Evolutionary conservation across 2,329 filamentous ascomycete species (phyloP).

Genomic region (Aspergillus fumigatiaffinis): DNA sequence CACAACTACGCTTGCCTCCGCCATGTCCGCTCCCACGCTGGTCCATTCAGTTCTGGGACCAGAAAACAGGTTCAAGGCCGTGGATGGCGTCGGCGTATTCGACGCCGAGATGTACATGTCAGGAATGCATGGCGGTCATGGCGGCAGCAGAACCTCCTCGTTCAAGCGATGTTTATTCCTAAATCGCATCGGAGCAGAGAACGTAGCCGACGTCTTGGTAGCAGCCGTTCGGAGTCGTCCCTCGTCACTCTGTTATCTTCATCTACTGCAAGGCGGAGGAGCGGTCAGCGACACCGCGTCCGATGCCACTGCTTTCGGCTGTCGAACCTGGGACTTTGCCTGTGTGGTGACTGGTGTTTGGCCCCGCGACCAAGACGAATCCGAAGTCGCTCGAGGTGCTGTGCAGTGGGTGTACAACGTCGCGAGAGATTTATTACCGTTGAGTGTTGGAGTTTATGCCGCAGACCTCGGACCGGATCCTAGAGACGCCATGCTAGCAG

Average conservation of each 20-base stretch:
- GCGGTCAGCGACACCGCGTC: slow-evolving; percentile 44
- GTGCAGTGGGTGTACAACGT: slow-evolving; percentile 57
- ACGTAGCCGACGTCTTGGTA: slow-evolving; percentile 39
- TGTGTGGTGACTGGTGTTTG: slow-evolving; percentile 63
- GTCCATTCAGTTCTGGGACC: slow-evolving; percentile 20
- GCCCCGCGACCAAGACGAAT: slow-evolving; percentile 51
- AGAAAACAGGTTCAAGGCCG: slow-evolving; percentile 27
- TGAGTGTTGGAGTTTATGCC: slow-evolving; percentile 52
- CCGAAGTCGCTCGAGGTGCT: slow-evolving; percentile 34
- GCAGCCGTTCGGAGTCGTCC: slow-evolving; percentile 48
- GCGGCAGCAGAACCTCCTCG: slow-evolving; percentile 56
- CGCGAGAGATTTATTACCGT: slow-evolving; percentile 45
- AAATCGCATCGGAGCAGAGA: slow-evolving; percentile 40
- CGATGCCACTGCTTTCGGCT: slow-evolving; percentile 57
- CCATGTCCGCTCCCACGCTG: slow-evolving; percentile 7
- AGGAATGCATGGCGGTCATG: slow-evolving; percentile 52
- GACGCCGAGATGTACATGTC: slow-evolving; percentile 54
- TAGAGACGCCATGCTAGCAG: slow-evolving; percentile 50
- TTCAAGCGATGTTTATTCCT: slow-evolving; percentile 64
- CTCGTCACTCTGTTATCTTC: slow-evolving; percentile 56
- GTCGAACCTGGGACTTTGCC: slow-evolving; percentile 61
- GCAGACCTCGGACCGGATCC: slow-evolving; percentile 63
- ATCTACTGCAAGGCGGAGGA: slow-evolving; percentile 60
- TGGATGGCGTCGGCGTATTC: slow-evolving; percentile 53
- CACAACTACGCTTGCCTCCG: slow-evolving; percentile 13